Conservation (phyloP, 129 eudicot species). For the Logfia minima region DNA sequence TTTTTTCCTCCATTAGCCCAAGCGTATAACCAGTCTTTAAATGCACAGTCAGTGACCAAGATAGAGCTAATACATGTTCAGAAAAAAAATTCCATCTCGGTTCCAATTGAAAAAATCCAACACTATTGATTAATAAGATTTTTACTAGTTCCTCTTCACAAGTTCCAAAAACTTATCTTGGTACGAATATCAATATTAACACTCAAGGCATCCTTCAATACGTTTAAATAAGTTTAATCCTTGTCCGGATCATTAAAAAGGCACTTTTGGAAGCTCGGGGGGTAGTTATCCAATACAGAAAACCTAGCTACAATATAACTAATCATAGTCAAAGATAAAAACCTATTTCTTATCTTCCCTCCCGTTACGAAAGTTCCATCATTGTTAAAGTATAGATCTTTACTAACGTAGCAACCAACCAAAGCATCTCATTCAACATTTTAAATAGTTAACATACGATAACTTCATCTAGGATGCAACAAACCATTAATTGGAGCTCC, state of each 20-base stretch:
- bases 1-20: too few species aligned
- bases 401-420: neutral
- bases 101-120: neutral
- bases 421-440: neutral
- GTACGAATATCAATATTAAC: neutral
- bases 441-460: constrained; percentile 13
- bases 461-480: constrained; percentile 3
- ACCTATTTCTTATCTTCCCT: too few species aligned
- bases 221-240: neutral
- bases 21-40: too few species aligned
- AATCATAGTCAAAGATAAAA: too few species aligned
- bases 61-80: too few species aligned
- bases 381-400: neutral
- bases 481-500: constrained; percentile 4
- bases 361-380: too few species aligned
- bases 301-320: neutral
- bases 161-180: neutral
- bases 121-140: neutral
- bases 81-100: neutral
- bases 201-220: neutral
- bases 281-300: neutral
- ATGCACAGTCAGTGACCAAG: too few species aligned
- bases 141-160: constrained; percentile 14
- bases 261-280: neutral
- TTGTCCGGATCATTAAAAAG: neutral